Conservation (phyloP, 768 basidiomycete species). For the Panaeolus papilionaceus region DNA sequence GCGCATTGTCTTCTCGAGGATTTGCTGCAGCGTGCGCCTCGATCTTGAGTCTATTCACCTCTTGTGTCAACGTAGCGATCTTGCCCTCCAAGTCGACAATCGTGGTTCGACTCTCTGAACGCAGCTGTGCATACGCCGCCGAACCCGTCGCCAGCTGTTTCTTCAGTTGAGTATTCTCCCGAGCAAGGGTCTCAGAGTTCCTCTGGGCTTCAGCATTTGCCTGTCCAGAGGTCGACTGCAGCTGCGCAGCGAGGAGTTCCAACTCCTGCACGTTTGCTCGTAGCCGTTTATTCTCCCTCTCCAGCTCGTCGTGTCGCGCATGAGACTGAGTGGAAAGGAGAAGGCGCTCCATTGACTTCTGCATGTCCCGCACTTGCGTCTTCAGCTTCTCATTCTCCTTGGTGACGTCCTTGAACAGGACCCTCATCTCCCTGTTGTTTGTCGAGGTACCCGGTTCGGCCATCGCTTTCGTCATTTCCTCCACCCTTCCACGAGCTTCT, state of each 20-base stretch:
- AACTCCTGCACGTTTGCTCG: slow-evolving; percentile 38
- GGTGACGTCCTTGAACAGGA: slow-evolving; percentile 45
- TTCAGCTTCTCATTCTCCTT: slow-evolving; percentile 48
- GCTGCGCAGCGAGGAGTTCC: slow-evolving; percentile 36
- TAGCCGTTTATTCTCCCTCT: slow-evolving; percentile 40
- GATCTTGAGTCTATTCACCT: slow-evolving; percentile 36
- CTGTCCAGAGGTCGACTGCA: slow-evolving; percentile 30
- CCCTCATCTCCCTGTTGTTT: slow-evolving; percentile 40
- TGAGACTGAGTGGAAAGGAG: slow-evolving; percentile 40
- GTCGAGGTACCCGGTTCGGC: slow-evolving; percentile 31
- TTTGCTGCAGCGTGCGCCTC: slow-evolving; percentile 22
- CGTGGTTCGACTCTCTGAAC: slow-evolving; percentile 27
- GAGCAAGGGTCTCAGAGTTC: slow-evolving; percentile 34
- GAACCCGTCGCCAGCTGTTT: slow-evolving; percentile 35
- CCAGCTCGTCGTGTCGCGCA: slow-evolving; percentile 37
- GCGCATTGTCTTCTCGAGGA: slow-evolving; percentile 15
- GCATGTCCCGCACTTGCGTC: slow-evolving; percentile 39
- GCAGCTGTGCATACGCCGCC: slow-evolving; percentile 27
- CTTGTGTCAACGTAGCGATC: slow-evolving; percentile 32
- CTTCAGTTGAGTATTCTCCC: slow-evolving; percentile 45
- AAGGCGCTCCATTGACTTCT: slow-evolving; percentile 41
- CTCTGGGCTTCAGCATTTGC: slow-evolving; percentile 27
- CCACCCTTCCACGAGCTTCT: slow-evolving; percentile 34
- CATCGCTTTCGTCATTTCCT: slow-evolving; percentile 40
- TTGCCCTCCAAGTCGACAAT: slow-evolving; percentile 34